Conservation (phyloP, 805 yeast species). For the Metschnikowia anglica region DNA sequence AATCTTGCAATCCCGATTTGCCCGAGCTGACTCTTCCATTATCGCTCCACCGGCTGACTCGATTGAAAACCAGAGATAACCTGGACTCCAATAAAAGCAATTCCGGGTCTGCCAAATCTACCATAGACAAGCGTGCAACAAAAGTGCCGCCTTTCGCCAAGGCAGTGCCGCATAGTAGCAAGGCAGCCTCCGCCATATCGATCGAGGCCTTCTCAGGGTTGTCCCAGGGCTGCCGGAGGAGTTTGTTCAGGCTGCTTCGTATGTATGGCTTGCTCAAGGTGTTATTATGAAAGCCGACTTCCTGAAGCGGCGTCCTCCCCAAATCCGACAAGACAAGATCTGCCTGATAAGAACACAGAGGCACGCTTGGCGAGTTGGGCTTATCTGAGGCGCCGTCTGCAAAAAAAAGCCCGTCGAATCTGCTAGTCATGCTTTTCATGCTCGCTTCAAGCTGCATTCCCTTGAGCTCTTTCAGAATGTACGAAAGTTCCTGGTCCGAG, state of each 20-base stretch:
- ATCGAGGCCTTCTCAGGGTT: constrained; percentile 31
- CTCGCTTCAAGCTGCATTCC: constrained; percentile 26
- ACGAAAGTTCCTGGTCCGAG: constrained; percentile 21
- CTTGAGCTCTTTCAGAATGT: constrained; percentile 28
- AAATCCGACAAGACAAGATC: constrained; percentile 40
- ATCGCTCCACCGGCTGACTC: constrained; percentile 24
- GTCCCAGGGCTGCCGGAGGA: constrained; percentile 26
- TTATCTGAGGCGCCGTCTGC: too few relatives aligned
- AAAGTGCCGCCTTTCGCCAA: constrained; percentile 33
- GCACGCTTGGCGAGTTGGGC: too few relatives aligned
- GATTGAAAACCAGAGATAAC: constrained; percentile 27
- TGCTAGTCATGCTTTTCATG: constrained; percentile 18
- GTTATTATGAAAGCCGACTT: constrained; percentile 37
- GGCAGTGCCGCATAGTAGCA: constrained; percentile 30
- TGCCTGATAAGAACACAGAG: constrained; percentile 26
- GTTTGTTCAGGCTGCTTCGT: constrained; percentile 27
- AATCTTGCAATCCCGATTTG: constrained; percentile 17
- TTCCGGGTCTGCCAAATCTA: constrained; percentile 31
- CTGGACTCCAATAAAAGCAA: constrained; percentile 26
- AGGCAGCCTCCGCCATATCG: constrained; percentile 43
- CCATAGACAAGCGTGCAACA: constrained; percentile 30
- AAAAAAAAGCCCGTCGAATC: not conserved
- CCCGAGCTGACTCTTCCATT: constrained; percentile 8
- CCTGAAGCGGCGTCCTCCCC: constrained; percentile 34
- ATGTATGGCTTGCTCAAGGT: constrained; percentile 37